phyloP scores from a whole-genome alignment of 2,329 filamentous ascomycete genomes.

The Phoma sp. region DNA sequence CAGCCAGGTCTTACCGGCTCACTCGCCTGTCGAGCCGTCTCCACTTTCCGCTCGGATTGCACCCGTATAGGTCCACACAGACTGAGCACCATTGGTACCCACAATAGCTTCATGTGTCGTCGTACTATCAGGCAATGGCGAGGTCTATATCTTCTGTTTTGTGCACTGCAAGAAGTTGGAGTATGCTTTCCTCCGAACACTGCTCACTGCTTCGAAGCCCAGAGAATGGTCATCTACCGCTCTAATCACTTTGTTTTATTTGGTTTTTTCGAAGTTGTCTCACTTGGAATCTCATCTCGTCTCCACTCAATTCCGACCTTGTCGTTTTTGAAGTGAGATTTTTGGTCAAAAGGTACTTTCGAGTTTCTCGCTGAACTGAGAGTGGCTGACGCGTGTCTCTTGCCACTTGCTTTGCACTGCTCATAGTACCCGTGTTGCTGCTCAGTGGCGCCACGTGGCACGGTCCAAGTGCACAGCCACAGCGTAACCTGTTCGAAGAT shows the following conservation, averaged over 20 bases:
- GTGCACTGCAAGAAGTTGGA: not conserved
- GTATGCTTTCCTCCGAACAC: not conserved
- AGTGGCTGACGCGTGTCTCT: not conserved
- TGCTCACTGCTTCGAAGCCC: not conserved
- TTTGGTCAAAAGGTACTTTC: not conserved
- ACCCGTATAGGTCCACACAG: not conserved
- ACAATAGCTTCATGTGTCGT: not conserved
- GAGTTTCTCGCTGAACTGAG: not conserved
- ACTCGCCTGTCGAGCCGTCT: not conserved
- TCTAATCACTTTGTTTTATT: not conserved
- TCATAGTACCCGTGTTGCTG: slow-evolving; percentile 19
- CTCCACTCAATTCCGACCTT: not conserved
- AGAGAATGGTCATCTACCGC: too few relatives aligned
- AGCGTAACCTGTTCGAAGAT: slow-evolving; percentile 26
- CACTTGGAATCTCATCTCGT: not conserved
- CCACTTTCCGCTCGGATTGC: slow-evolving; percentile 4
- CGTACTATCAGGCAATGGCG: not conserved
- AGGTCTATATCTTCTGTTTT: not conserved
- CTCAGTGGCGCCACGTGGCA: slow-evolving; percentile 29
- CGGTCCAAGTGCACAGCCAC: slow-evolving; percentile 28
- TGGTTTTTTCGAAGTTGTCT: not conserved
- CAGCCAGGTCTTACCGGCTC: not conserved
- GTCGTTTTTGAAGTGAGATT: not conserved
- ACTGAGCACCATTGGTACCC: not conserved
- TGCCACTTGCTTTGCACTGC: not conserved